Percentiles rank a stretch among this genome's conserved stretches.
Conservation (phyloP, 352 stramenopile genomes). For the Peronospora farinosa region DNA sequence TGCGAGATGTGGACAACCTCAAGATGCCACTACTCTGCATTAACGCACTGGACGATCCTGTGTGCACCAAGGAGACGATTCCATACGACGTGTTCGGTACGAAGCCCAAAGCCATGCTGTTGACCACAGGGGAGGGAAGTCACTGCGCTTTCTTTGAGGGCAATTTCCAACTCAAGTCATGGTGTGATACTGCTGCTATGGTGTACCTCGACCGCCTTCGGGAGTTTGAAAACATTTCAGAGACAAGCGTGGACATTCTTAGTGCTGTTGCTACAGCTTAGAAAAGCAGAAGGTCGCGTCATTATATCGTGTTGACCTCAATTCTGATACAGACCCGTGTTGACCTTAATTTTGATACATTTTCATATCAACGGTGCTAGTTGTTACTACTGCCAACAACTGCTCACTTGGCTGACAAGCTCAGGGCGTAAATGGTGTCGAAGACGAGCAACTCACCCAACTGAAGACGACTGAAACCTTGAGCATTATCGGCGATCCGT, state of each 20-base stretch:
- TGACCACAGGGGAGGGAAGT: conserved; percentile 50
- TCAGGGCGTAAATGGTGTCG: too few species aligned
- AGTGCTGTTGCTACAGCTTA: conserved; percentile 19
- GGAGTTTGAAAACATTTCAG: conserved; percentile 25
- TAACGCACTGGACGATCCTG: conserved; percentile 71
- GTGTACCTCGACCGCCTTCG: conserved; percentile 57
- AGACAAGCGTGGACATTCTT: neutral
- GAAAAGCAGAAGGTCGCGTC: conserved; percentile 1
- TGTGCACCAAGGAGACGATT: conserved; percentile 73
- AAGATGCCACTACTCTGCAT: conserved; percentile 58
- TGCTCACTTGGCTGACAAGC: conserved; percentile 25
- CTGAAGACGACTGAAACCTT: too few species aligned
- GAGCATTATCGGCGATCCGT: too few species aligned
- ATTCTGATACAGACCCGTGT: conserved; percentile 7
- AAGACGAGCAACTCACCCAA: too few species aligned
- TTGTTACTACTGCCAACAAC: neutral
- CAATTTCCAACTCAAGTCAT: conserved; percentile 52
- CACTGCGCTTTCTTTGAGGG: conserved; percentile 79
- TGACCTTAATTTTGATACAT: conserved; percentile 12
- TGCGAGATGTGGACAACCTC: conserved; percentile 53
- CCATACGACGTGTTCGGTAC: conserved; percentile 46
- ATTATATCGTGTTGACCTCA: conserved; percentile 6
- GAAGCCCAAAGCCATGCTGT: conserved; percentile 49
- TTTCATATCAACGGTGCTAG: conserved; percentile 11
- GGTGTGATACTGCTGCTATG: conserved; percentile 52